These are phyloP conservation scores for Penicillium sumatraense DNA, from an alignment of 2,329 filamentous ascomycete genomes.

Conservation along the genomic window DNA sequence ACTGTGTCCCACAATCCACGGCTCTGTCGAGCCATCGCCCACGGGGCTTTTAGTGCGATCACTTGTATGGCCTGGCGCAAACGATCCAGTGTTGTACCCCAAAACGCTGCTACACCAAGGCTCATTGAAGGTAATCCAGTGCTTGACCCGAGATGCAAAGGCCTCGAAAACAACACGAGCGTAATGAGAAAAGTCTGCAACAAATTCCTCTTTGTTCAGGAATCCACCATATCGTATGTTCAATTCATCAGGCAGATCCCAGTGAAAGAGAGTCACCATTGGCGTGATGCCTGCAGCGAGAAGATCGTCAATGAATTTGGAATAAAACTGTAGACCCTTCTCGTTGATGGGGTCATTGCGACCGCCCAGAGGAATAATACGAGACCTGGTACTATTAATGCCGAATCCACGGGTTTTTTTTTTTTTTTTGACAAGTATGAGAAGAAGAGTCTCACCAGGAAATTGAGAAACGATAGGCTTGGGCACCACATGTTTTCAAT, in stretches of 20 bases:
- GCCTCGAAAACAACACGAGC: slow-evolving; percentile 76
- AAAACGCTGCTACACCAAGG: slow-evolving; percentile 84
- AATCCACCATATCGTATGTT: slow-evolving; percentile 82
- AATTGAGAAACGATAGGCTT: slow-evolving; percentile 81
- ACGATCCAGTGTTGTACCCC: slow-evolving; percentile 76
- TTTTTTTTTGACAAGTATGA: too few relatives aligned
- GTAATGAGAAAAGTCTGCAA: slow-evolving; percentile 79
- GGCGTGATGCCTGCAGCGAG: slow-evolving; percentile 76
- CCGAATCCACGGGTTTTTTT: not conserved
- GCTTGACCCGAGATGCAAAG: slow-evolving; percentile 74
- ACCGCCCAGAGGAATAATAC: slow-evolving; percentile 83
- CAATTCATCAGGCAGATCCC: slow-evolving; percentile 80
- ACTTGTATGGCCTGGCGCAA: slow-evolving; percentile 81
- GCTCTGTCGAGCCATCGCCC: slow-evolving; percentile 76
- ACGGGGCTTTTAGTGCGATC: slow-evolving; percentile 71
- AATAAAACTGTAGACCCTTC: slow-evolving; percentile 76
- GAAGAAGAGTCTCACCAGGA: slow-evolving; percentile 59
- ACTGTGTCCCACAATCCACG: slow-evolving; percentile 82
- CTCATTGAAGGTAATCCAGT: slow-evolving; percentile 92
- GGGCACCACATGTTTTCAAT: slow-evolving; percentile 73
- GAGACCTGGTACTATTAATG: slow-evolving; percentile 51
- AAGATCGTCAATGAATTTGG: slow-evolving; percentile 77
- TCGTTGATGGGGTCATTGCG: slow-evolving; percentile 81
- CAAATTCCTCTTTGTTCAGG: slow-evolving; percentile 80
- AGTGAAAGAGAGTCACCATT: slow-evolving; percentile 84